Evolutionary conservation across 306 rosid species (phyloP).

Genomic region (Cucurbita pepo): DNA sequence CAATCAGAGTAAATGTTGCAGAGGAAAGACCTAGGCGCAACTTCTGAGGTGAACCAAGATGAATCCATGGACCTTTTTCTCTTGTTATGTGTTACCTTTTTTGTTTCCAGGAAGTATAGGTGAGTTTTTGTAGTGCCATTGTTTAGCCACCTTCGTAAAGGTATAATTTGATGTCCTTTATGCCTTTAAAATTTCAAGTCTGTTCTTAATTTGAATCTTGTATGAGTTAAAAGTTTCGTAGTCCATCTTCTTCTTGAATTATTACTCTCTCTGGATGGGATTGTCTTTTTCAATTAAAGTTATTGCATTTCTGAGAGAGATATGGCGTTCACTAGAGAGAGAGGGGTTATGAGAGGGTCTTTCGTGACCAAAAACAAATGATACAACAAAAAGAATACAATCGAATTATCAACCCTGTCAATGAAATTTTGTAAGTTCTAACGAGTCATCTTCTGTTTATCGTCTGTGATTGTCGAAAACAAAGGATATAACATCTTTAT

Average conservation of each 20-base stretch:
- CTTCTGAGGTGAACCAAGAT: conserved; percentile 24
- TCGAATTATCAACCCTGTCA: no score
- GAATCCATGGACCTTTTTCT: conserved; percentile 7
- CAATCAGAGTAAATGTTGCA: conserved; percentile 79
- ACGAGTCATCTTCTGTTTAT: no score
- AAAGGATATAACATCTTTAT: neutral
- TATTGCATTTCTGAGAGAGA: neutral
- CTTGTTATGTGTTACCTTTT: neutral
- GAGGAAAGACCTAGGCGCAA: conserved; percentile 69
- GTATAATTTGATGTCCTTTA: conserved; percentile 12
- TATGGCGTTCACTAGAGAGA: no score
- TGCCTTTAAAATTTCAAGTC: neutral
- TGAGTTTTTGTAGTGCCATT: conserved; percentile 16
- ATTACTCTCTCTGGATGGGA: neutral
- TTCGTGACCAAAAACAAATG: no score
- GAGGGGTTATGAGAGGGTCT: no score
- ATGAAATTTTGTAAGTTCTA: no score
- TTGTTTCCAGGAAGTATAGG: conserved; percentile 7
- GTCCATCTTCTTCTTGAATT: neutral
- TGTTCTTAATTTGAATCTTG: neutral
- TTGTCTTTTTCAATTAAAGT: neutral
- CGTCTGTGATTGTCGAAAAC: neutral
- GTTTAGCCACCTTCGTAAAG: conserved; percentile 15
- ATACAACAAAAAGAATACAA: no score
- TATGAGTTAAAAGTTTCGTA: neutral